These are phyloP conservation scores for Aspergillus chevalieri DNA, from an alignment of 2,329 filamentous ascomycete species.

Conservation along the genomic window DNA sequence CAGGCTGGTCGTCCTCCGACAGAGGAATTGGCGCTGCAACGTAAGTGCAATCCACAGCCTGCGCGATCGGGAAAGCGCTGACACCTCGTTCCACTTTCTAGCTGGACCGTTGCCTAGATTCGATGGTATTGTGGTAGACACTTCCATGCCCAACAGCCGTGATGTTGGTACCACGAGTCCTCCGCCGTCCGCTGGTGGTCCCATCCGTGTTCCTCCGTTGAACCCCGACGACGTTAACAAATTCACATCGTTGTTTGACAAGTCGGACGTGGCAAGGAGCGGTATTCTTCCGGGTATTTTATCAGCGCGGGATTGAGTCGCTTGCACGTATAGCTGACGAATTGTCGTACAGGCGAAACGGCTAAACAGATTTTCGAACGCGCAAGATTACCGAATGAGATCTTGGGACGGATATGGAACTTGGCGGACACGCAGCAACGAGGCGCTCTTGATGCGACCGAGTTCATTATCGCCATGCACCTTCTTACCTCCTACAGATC, in stretches of 20 bases:
- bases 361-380: conserved; percentile 95
- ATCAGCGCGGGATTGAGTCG: background rate
- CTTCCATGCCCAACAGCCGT: conserved; percentile 37
- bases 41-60: conserved; percentile 34
- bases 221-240: conserved; percentile 83
- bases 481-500: conserved; percentile 86
- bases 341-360: conserved; percentile 56
- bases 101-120: conserved; percentile 87
- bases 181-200: conserved; percentile 48
- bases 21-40: conserved; percentile 73
- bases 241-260: conserved; percentile 84
- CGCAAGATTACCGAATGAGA: conserved; percentile 80
- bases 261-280: conserved; percentile 65
- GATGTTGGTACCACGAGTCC: conserved; percentile 43
- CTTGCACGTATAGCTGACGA: conserved; percentile 8
- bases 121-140: conserved; percentile 60
- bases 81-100: conserved; percentile 13
- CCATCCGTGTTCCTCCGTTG: conserved; percentile 81
- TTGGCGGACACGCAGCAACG: conserved; percentile 90
- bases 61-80: conserved; percentile 4
- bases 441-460: conserved; percentile 75
- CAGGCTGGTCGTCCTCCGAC: conserved; percentile 80
- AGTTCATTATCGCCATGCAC: conserved; percentile 99
- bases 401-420: conserved; percentile 92
- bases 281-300: conserved; percentile 63